Evolutionary conservation across 148 eudicot species (phyloP).

Genomic region (Rhododendron vialii): DNA sequence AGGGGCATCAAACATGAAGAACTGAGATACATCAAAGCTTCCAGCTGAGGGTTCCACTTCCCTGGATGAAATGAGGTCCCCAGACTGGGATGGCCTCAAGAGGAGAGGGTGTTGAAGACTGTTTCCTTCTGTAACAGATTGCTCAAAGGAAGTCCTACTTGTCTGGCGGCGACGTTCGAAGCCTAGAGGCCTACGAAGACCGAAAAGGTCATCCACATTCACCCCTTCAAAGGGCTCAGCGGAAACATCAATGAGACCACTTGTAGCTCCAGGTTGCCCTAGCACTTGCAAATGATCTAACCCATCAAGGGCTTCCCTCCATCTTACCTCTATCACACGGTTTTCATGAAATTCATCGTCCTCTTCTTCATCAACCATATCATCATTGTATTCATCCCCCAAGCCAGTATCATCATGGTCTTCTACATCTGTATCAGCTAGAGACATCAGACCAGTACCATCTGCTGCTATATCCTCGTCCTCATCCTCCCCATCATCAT

Average conservation of each 20-base stretch:
- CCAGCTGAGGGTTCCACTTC: slow-evolving; percentile 66
- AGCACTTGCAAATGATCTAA: slow-evolving; percentile 83
- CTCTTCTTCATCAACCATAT: slow-evolving; percentile 88
- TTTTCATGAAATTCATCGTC: slow-evolving; percentile 93
- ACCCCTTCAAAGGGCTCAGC: slow-evolving; percentile 92
- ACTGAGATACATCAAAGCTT: slow-evolving; percentile 59
- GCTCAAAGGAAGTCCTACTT: slow-evolving; percentile 63
- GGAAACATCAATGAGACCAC: slow-evolving; percentile 71
- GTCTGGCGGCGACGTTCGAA: slow-evolving; percentile 90
- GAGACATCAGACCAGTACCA: slow-evolving; percentile 90
- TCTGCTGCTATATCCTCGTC: slow-evolving; percentile 93
- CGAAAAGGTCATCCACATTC: slow-evolving; percentile 94
- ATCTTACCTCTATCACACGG: slow-evolving; percentile 90
- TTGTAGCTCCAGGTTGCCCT: slow-evolving; percentile 69
- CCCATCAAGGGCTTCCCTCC: slow-evolving; percentile 98
- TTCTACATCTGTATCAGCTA: slow-evolving; percentile 90
- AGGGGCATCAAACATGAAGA: slow-evolving; percentile 90
- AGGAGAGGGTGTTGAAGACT: slow-evolving; percentile 92
- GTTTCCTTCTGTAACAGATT: slow-evolving; percentile 63
- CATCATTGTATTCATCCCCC: slow-evolving; percentile 93
- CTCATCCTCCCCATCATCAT: slow-evolving; percentile 89
- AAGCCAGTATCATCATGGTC: slow-evolving; percentile 89
- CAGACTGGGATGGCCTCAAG: slow-evolving; percentile 62
- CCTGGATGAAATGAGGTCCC: slow-evolving; percentile 54
- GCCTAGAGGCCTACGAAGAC: slow-evolving; percentile 76